Percentiles rank a stretch among this genome's conserved stretches.
These are phyloP conservation scores for Suhomyces bolitotheri DNA, from an alignment of 1,139 yeast genomes.

Conservation along the genomic window DNA sequence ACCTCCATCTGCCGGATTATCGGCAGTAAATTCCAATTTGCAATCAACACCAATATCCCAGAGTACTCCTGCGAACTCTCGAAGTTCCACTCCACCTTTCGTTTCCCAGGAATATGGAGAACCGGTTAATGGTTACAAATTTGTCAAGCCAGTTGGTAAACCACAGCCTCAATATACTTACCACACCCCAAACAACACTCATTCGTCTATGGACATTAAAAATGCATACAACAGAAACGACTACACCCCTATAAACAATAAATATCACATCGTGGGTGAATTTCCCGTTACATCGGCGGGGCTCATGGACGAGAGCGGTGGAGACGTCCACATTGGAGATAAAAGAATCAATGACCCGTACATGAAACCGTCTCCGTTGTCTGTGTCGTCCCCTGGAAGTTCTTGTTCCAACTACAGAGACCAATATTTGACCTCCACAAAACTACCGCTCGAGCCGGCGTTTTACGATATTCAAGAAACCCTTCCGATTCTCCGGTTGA, in stretches of 20 bases:
- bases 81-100: constrained; percentile 24
- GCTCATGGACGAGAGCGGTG: constrained; percentile 36
- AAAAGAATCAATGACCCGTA: constrained; percentile 46
- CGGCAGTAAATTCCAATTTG: constrained; percentile 6
- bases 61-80: constrained; percentile 27
- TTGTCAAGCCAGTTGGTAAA: constrained; percentile 27
- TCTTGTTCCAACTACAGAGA: constrained; percentile 5
- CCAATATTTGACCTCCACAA: constrained; percentile 15
- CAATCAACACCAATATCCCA: constrained; percentile 25
- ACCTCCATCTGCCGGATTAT: constrained; percentile 4
- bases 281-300: constrained; percentile 41
- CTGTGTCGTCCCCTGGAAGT: background rate
- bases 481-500: constrained; percentile 18
- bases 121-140: constrained; percentile 36
- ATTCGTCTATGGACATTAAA: constrained; percentile 15
- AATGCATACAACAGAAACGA: constrained; percentile 20
- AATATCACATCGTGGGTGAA: constrained; percentile 37
- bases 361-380: constrained; percentile 5
- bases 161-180: constrained; percentile 20
- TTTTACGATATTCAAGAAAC: constrained; percentile 14
- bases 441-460: constrained; percentile 18
- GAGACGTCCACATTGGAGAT: constrained; percentile 41
- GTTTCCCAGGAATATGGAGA: constrained; percentile 26
- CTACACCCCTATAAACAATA: constrained; percentile 15
- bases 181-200: constrained; percentile 25